Base-by-base conservation (phyloP, 2,329 filamentous ascomycete genomes). In the Zymoseptoria pseudotritici region DNA sequence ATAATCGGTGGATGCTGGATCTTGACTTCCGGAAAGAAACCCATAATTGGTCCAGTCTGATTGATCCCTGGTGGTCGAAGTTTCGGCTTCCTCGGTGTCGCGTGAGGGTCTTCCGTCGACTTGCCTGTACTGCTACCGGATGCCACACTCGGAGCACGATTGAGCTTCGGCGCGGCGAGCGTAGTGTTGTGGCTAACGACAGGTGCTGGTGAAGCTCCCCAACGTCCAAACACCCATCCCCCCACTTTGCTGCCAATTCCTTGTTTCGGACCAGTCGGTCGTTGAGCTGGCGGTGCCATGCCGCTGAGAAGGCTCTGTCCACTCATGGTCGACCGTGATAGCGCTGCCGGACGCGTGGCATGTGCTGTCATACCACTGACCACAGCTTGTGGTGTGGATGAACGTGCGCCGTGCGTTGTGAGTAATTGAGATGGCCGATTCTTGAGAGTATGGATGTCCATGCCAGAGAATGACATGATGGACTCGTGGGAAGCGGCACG, bases 401-500 rank as follows among this genome's bases (percentile, higher is more conserved):
- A 74, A 51, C 76, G 71, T 57, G 71, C 59, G 78, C 79, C 60
- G 81, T 83, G 22, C 83, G 75, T 69, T 62, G 77, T 78, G 19
- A 86, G 83, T 60, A 94, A 82, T 68, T 95, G 90, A 36, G 88
- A 90, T 0, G 90, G 90, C 3, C 89, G 84, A 1, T 82, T 81
- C 68, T 87, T 86, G 4, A 95, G 80, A 2, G 72, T 73, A 72
- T 96, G 91, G 55, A 96, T 95, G 71, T 97, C 93, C 72, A 96
- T 87, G 2, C 91, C 91, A 0, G 87, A 85, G 1, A 96, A 82
- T 0, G 92, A 97, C 66, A 97, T 83, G 62, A 97, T 86, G 19
- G 90, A 96, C 72, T 97, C 92, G 67, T 96, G 91, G 1, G 92
- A 96, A 1, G 85, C 72, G 2, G 85, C 81, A 31, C 88, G 86